Base-by-base conservation (phyloP, 192 early-diverging fungal genomes). In the Dimargaris verticillata region DNA sequence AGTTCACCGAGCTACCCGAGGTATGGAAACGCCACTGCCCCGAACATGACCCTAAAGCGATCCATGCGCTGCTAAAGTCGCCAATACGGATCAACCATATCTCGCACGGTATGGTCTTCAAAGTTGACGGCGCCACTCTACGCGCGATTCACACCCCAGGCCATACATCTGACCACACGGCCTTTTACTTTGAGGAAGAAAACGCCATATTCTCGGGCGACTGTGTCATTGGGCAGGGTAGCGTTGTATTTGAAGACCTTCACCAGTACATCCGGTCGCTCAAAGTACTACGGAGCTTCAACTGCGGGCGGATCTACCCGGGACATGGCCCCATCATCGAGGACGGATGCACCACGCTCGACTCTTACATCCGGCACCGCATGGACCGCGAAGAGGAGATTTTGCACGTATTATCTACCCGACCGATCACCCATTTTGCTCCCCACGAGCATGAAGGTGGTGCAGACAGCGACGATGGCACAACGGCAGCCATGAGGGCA, bases 201-300 rank as follows among this genome's bases (percentile, higher is more conserved):
- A 63, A 76, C 5, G 75, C 74, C 6, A 51, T 95, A 6, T 84
- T 92, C 46, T 81, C 85, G 0, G 89, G 87, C 0, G 92, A 95
- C 66, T 83, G 81, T 62, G 74, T 93, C 0, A 70, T 95, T 61
- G 92, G 92, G 0, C 81, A 88, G 48, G 92, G 92, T 9, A 84
- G 85, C 0, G 79, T 87, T 9, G 75, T 86, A 7, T 91, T 93
- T 72, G 75, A 87, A 28, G 75, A 88, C 48, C 73, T 95, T 13
- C 64, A 62, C 5, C 68, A 69, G 18, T 91, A 91, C 61, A 76
- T 95, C 64, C 61, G 71, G 14, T 85, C 84, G 1, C 68, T 95
- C n/a, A 33, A 67, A 17, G 63, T 67, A 2, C 61, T 88, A 22
- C 63, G 78, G 46, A 70, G 49, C 0, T 10, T 78, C 0, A 52